Percentiles rank a stretch among this genome's conserved stretches.
phyloP scores from a whole-genome alignment of 768 basidiomycete species.

The Dentipellis sp. region DNA sequence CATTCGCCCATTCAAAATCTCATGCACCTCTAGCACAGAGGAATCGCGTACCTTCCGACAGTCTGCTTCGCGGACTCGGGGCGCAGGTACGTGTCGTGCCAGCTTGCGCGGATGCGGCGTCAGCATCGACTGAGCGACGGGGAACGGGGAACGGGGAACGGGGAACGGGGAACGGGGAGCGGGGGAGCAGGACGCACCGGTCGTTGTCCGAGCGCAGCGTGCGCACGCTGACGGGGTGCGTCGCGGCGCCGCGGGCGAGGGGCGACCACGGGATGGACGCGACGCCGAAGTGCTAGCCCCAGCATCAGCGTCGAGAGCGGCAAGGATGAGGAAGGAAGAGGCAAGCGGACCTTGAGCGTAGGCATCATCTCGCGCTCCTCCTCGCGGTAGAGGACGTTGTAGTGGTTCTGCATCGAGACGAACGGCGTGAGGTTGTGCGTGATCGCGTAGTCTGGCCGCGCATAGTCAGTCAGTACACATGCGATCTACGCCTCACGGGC shows the following conservation, averaged over 20 bases:
- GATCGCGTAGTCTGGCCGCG: slow-evolving; percentile 24
- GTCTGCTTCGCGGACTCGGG: not conserved
- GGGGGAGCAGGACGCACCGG: not conserved
- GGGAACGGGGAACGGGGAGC: not conserved
- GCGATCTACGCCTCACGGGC: not conserved
- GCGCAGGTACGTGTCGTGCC: not conserved
- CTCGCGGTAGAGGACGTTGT: slow-evolving; percentile 28
- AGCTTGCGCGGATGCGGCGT: not conserved
- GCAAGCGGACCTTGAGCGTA: slow-evolving; percentile 3
- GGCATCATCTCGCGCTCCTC: slow-evolving; percentile 28
- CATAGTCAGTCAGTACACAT: not conserved
- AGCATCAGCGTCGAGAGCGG: not conserved
- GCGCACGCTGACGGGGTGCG: not conserved
- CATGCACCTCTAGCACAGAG: too few relatives aligned
- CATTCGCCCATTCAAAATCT: not conserved
- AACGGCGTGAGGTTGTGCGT: slow-evolving; percentile 21
- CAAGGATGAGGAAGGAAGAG: not conserved
- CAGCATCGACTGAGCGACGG: not conserved
- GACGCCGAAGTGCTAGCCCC: slow-evolving; percentile 2
- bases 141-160: not conserved
- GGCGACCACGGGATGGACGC: slow-evolving; percentile 5
- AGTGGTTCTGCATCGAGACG: slow-evolving; percentile 33
- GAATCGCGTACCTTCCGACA: slow-evolving; percentile 6
- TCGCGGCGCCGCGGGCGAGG: slow-evolving; percentile 1
- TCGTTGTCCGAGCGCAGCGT: not conserved